Evolutionary conservation across 2,329 filamentous ascomycete species (phyloP).

Genomic region (Hymenoscyphus occultus): DNA sequence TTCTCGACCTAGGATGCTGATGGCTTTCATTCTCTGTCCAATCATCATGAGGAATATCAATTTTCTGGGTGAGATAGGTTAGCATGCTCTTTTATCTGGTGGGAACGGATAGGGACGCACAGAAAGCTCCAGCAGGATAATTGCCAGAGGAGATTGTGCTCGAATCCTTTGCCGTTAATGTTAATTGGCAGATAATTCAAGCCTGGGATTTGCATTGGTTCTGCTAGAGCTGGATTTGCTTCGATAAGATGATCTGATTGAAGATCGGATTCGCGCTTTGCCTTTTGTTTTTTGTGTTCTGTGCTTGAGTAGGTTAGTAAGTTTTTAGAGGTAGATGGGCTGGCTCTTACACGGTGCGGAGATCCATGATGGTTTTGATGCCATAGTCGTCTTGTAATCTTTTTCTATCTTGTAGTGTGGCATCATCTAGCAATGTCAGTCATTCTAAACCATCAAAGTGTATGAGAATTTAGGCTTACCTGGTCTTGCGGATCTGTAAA

Average conservation of each 20-base stretch:
- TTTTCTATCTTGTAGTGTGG: conserved; percentile 61
- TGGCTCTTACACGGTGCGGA: conserved; percentile 64
- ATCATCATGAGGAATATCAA: conserved; percentile 61
- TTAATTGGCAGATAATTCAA: conserved; percentile 65
- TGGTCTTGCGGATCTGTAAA: conserved; percentile 67
- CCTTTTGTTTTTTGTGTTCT: conserved; percentile 66
- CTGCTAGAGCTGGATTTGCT: conserved; percentile 50
- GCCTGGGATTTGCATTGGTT: conserved; percentile 60
- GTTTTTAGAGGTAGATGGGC: background rate
- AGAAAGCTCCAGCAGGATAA: conserved; percentile 61
- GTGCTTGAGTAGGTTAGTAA: conserved; percentile 48
- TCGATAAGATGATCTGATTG: conserved; percentile 44
- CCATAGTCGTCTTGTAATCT: conserved; percentile 57
- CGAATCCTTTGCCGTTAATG: conserved; percentile 69
- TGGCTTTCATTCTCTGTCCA: conserved; percentile 66
- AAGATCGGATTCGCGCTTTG: conserved; percentile 54
- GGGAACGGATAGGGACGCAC: conserved; percentile 40
- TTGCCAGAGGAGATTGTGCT: conserved; percentile 58
- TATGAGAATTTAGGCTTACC: conserved; percentile 37
- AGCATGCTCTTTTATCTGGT: background rate
- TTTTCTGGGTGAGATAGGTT: conserved; percentile 42
- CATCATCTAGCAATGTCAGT: conserved; percentile 57
- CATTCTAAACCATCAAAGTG: background rate
- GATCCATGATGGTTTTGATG: conserved; percentile 72
- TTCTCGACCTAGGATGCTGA: conserved; percentile 64